Evolutionary conservation across 352 stramenopile genomes (phyloP).

Genomic region (Globisporangium mamillatum): DNA sequence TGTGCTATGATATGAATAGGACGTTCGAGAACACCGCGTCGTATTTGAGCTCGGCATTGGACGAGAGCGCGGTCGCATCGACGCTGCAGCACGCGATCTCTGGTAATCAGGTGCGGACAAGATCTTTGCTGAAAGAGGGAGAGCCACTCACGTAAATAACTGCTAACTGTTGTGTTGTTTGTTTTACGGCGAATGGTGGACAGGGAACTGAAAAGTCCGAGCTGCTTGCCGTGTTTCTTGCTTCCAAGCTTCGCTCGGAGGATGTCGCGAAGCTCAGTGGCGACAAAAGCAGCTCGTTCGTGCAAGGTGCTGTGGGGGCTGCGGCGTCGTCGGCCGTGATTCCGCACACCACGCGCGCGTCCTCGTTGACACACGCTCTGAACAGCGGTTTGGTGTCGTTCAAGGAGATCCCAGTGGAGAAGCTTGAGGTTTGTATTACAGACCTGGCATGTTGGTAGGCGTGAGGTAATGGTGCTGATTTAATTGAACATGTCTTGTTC

Average conservation of each 20-base stretch:
- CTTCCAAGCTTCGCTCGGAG: constrained; percentile 36
- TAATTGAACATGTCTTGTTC: not conserved
- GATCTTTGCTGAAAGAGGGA: not conserved
- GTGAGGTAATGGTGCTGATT: not conserved
- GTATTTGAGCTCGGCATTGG: constrained; percentile 47
- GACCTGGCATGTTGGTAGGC: not conserved
- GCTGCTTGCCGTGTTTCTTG: constrained; percentile 59
- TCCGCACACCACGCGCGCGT: constrained; percentile 61
- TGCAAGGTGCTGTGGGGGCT: constrained; percentile 42
- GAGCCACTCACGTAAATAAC: too few relatives aligned
- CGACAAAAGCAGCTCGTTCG: constrained; percentile 27
- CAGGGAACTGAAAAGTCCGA: constrained; percentile 26
- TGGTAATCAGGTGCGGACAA: constrained; percentile 3
- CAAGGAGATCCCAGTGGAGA: constrained; percentile 22
- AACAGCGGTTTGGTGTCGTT: constrained; percentile 1
- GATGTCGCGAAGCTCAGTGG: constrained; percentile 41
- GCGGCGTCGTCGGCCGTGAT: constrained; percentile 65
- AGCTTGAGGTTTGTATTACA: constrained; percentile 17
- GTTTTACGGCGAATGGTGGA: not conserved
- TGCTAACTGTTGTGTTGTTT: not conserved
- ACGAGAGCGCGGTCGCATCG: constrained; percentile 35
- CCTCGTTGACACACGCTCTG: constrained; percentile 30
- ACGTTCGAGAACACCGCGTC: constrained; percentile 40
- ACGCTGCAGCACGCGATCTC: constrained; percentile 22
- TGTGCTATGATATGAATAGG: constrained; percentile 20